Percentiles rank a stretch among this genome's conserved stretches.
These are phyloP conservation scores for Pachyrhizus erosus DNA, from an alignment of 306 rosid genomes.

Conservation along the genomic window DNA sequence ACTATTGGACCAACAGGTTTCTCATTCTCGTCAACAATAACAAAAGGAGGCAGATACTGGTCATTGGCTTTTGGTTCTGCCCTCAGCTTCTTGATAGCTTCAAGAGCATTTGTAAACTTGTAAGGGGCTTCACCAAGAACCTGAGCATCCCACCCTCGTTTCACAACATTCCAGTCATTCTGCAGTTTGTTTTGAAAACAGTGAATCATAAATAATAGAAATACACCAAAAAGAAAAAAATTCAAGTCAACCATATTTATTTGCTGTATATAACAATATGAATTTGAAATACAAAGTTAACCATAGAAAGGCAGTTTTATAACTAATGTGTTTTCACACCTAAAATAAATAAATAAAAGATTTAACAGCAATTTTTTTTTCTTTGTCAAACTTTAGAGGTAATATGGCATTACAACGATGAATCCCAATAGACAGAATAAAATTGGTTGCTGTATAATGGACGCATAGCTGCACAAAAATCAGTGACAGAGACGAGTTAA, in stretches of 20 bases:
- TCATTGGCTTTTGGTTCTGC: slow-evolving; percentile 74
- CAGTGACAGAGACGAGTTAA: neutral
- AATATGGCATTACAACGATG: neutral
- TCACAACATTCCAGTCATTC: slow-evolving; percentile 98
- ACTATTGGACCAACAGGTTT: slow-evolving; percentile 93
- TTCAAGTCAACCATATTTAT: neutral
- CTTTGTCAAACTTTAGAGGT: neutral
- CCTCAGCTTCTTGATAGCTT: slow-evolving; percentile 87
- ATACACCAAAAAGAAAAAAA: neutral
- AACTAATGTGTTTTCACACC: neutral
- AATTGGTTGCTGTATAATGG: neutral
- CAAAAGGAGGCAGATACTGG: slow-evolving; percentile 95
- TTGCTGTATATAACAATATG: neutral
- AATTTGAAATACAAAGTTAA: neutral
- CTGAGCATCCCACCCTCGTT: slow-evolving; percentile 99
- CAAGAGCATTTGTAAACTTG: slow-evolving; percentile 76
- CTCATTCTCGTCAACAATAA: slow-evolving; percentile 81
- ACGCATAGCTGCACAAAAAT: neutral
- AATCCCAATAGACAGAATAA: slow-evolving; percentile 1
- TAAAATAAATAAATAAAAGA: neutral
- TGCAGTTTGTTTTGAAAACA: slow-evolving; percentile 49
- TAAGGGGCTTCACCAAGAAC: slow-evolving; percentile 98
- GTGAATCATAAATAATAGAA: neutral
- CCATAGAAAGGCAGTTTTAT: neutral
- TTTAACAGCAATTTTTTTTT: neutral